These are phyloP conservation scores for Trichophyton mentagrophytes DNA, from an alignment of 2,329 filamentous ascomycete species.

Conservation along the genomic window DNA sequence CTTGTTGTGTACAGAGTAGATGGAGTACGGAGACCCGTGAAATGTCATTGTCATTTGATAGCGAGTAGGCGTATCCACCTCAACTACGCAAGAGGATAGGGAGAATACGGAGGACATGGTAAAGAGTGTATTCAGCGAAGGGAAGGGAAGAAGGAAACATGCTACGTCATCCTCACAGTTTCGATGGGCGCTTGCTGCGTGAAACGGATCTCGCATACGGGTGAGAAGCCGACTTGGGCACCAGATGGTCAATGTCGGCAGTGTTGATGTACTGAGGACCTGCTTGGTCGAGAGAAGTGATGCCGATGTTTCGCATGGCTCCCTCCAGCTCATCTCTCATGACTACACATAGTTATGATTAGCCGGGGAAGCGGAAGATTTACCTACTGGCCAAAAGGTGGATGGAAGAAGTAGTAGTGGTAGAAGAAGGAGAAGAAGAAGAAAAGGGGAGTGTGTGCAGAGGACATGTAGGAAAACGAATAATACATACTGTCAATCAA, in stretches of 20 bases:
- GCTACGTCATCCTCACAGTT: slow-evolving; percentile 16
- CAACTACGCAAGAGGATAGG: background rate
- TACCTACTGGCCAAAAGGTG: background rate
- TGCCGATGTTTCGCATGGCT: slow-evolving; percentile 37
- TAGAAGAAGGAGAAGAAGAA: background rate
- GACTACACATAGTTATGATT: slow-evolving; percentile 17
- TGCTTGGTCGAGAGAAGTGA: slow-evolving; percentile 34
- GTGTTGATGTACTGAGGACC: slow-evolving; percentile 36
- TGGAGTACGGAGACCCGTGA: background rate
- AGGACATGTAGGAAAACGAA: background rate
- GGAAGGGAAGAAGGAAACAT: background rate
- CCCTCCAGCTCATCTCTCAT: slow-evolving; percentile 38
- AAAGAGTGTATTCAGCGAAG: background rate
- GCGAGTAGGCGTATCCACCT: background rate
- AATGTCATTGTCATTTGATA: background rate
- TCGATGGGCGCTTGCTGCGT: slow-evolving; percentile 19
- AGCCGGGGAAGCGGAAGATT: background rate
- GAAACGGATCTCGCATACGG: slow-evolving; percentile 31
- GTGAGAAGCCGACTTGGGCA: slow-evolving; percentile 30
- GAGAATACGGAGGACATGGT: background rate
- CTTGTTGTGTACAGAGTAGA: too few species aligned
- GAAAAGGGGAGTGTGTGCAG: too few species aligned
- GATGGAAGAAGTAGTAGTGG: background rate
- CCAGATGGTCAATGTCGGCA: slow-evolving; percentile 39
- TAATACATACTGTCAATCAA: slow-evolving; percentile 41